Base-by-base conservation (phyloP, 1,284 basidiomycete genomes). In the Tylopilus sp. region DNA sequence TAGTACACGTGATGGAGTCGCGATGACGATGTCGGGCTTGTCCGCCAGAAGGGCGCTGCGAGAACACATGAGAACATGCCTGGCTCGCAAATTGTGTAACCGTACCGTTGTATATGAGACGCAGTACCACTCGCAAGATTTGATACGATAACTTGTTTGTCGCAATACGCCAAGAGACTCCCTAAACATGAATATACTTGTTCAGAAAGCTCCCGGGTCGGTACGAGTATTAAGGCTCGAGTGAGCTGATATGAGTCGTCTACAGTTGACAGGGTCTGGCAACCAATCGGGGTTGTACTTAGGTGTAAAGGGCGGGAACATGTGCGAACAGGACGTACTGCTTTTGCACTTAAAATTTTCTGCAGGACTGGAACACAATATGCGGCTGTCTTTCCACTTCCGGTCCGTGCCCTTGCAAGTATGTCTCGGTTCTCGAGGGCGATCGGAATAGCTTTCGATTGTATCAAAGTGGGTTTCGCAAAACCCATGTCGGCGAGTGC, bases 361-460 rank as follows among this genome's bases (percentile, higher is more conserved):
- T 99, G 96, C 0, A 93, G 74, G 15, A 95, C 70, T 0, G 97
- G 96, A 5, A 99, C 79, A 55, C 86, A 92, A 67, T 99, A 99
- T 3, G 97, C 94, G 1, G 92, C 90, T 0, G 97, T 99, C 75
- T 99, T 99, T 40, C 97, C 97, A 51, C 90, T 94, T 12, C 97
- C 97, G 1, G 97, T 99, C 31, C 92, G 81, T 4, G 97, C 95
- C 29, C 92, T 79, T 6, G 95, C 96, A 21, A 99, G 80, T 46
- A 99, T 89, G 69, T 99, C 97, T 43, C 85, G 82, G 55, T 89
- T 86, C 67, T 95, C 90, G 25, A 99, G 79, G 0, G 91, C 92
- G 21, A 93, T 76, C 6, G 92, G 92, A 44, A 96, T 90, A 0
- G 84, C 83, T 66, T 87, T 89, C 6, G 76, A 75, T 65, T 94